Conservation (phyloP, 176 grass and related monocot species). For the Carex littledalei region DNA sequence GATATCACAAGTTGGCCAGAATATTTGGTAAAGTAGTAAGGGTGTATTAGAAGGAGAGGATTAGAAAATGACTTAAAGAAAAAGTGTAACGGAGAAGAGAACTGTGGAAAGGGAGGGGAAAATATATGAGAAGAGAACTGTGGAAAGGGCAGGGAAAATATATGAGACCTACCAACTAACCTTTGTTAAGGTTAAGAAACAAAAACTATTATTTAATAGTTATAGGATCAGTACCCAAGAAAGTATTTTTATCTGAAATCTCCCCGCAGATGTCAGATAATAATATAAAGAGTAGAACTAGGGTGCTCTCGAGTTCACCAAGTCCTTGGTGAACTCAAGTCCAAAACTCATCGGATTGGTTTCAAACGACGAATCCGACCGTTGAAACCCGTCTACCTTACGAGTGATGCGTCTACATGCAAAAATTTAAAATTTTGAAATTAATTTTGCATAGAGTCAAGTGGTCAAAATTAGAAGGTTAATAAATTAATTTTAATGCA, state of each 20-base stretch:
- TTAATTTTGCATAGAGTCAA: too few species aligned
- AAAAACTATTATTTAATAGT: not conserved
- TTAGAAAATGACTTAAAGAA: not conserved
- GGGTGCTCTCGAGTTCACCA: too few species aligned
- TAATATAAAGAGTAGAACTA: too few species aligned
- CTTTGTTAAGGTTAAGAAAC: not conserved
- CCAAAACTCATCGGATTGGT: too few species aligned
- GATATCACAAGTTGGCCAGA: not conserved
- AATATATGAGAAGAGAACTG: not conserved
- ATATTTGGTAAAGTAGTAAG: not conserved
- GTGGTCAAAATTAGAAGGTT: too few species aligned
- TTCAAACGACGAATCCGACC: too few species aligned
- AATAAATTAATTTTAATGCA: too few species aligned
- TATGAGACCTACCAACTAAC: not conserved
- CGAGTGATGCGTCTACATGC: too few species aligned
- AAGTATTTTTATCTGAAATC: not conserved
- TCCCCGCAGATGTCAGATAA: not conserved
- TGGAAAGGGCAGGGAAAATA: not conserved
- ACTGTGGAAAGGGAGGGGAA: not conserved
- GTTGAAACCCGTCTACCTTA: too few species aligned
- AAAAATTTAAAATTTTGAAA: too few species aligned
- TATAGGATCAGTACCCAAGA: not conserved
- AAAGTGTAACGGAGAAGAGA: not conserved
- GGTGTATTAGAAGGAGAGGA: not conserved
- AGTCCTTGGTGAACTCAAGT: too few species aligned